Evolutionary conservation across 768 basidiomycete species (phyloP), one percentile per base, ranked within the genome.

Genomic region (Cantharellus anzutake): DNA sequence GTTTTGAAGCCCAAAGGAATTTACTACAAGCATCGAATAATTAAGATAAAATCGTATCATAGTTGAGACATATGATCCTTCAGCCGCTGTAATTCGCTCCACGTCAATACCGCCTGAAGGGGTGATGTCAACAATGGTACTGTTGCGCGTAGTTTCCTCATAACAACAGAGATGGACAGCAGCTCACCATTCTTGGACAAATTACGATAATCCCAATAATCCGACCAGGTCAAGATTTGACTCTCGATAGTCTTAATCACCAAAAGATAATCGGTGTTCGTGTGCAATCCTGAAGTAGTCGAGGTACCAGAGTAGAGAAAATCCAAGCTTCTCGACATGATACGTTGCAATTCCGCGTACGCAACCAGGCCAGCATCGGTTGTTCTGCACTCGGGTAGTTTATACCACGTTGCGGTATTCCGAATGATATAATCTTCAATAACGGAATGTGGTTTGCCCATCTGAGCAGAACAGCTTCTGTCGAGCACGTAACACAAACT

Each of bases 1-100:
- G 67, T 94, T 87, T 70, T 99, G 93, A 50, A 99, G 76, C 5
- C 94, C 94, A 65, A 99, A 99, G 1, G 93, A 94, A 68, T 96
- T 92, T 60, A 97, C 73, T 42, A 96, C 87, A 57, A 99, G 78
- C 71, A 80, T 79, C 35, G 83, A 80, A 66, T 94, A 94, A 68
- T 88, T 79, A 71, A 79, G 85, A 68, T 89, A 90, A 67, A 91
- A 93, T 64, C 52, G 52, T 37, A 11, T 78, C 73, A 37, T 78
- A 75, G 48, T 80, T 78, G 44, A 41, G n/a, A 60, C 35, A 58
- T 63, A 60, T 5, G 67, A n/a, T 29, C 59, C 72, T 60, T 52
- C 73, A 72, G 16, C 41, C 44, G 44, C 44, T 29, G 44, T 48
- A 11, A 29, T 11, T 48, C 11, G 44, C 11, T 11, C 44, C 29